Evolutionary conservation across 1,284 basidiomycete genomes (phyloP), one percentile per base, ranked within the genome.

Genomic region (Fomitopsis betulina): DNA sequence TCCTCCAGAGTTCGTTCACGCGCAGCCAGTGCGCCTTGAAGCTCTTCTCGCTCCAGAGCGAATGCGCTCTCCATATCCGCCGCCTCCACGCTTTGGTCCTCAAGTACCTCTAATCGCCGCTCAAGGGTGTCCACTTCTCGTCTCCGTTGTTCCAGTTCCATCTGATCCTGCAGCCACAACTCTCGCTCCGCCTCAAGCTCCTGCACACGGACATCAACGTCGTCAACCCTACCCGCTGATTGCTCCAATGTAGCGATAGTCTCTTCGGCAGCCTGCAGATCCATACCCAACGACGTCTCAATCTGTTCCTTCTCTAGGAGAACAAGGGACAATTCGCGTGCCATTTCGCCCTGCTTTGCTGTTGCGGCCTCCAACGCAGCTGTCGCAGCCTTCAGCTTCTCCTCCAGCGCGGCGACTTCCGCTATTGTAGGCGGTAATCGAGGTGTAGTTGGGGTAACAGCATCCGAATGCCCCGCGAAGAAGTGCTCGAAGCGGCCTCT

Each of bases 391-490:
- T 82, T 82, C 49, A 91, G 73, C 67, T 82, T 85, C 58, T 81
- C 70, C 42, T 71, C 68, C n/a, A 71, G 54, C 15, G 65, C 64
- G 10, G 61, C 57, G 4, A 85, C 40, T 40, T 83, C 73, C 30
- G 59, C 55, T 3, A 63, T 54, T 12, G 64, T 76, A 61, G 57
- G 74, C 62, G 65, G 76, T 64, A 65, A 64, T 47, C 69, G 72
- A 4, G 74, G 73, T 5, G 63, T 58, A 21, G 60, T 72, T 0
- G 86, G 86, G 0, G 85, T 74, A 17, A 88, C 72, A 4, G 87
- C 79, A 52, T 84, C 79, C 4, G 79, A 83, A 63, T 93, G 89
- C 0, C 90, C 90, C 0, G 90, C 89, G 63, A 91, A 91, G 52
- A 92, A 76, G 73, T 93, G 90, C 1, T 91, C 88, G 65, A 93